These are phyloP conservation scores for Graphilbum sp. DNA, from an alignment of 2,329 filamentous ascomycete genomes.

Conservation along the genomic window DNA sequence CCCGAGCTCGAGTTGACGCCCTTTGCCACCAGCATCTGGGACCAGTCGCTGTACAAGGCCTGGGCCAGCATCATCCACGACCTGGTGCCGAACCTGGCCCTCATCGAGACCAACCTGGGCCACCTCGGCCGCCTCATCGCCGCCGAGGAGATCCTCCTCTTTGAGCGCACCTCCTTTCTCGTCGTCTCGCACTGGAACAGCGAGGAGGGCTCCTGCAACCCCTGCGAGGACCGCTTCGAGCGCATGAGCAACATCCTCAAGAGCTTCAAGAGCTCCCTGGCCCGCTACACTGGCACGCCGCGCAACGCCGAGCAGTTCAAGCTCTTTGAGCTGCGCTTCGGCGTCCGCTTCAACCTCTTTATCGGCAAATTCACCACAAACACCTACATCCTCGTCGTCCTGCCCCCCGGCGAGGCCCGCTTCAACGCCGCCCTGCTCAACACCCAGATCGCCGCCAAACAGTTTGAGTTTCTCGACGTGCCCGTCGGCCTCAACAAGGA, in stretches of 20 bases:
- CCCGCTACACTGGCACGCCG: conserved; percentile 63
- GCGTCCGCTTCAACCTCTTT: conserved; percentile 73
- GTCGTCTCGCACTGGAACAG: conserved; percentile 88
- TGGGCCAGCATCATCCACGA: conserved; percentile 98
- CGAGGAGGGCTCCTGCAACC: conserved; percentile 58
- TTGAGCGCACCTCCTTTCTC: conserved; percentile 89
- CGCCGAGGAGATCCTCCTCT: conserved; percentile 85
- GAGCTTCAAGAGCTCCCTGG: conserved; percentile 80
- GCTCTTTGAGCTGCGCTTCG: conserved; percentile 65
- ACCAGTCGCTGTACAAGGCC: conserved; percentile 93
- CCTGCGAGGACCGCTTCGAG: conserved; percentile 85
- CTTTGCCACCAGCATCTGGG: conserved; percentile 95
- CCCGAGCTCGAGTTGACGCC: conserved; percentile 55
- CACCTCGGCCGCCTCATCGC: conserved; percentile 74
- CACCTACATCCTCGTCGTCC: conserved; percentile 84
- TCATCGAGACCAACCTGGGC: conserved; percentile 74
- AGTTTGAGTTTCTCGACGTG: conserved; percentile 55
- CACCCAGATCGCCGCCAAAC: conserved; percentile 69
- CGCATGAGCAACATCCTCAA: conserved; percentile 94
- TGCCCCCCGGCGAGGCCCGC: conserved; percentile 78
- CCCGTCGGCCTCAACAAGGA: conserved; percentile 19
- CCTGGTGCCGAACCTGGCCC: conserved; percentile 79
- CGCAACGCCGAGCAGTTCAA: conserved; percentile 68
- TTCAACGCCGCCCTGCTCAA: conserved; percentile 88
- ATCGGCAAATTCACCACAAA: conserved; percentile 94